A percentile compares a stretch with the other conserved stretches of the same genome.
Evolutionary conservation across 352 stramenopile species (phyloP).

Genomic region (Phytophthora macrochlamydospora): DNA sequence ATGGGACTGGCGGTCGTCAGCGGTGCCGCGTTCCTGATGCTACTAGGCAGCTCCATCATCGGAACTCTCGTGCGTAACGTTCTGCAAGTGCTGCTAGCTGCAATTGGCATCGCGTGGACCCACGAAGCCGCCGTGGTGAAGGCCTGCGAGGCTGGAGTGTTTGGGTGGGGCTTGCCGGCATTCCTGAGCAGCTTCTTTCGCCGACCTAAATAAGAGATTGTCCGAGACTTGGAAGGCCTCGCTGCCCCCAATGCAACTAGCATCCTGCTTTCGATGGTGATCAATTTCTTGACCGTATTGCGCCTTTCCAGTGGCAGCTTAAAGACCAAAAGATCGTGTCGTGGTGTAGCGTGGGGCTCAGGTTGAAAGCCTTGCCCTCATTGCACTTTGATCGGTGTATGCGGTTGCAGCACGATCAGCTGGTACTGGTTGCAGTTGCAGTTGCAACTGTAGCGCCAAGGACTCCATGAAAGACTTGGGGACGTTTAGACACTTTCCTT

Average conservation of each 20-base stretch:
- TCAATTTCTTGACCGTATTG: constrained; percentile 15
- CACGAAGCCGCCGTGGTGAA: constrained; percentile 1
- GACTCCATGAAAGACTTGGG: not conserved
- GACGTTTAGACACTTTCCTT: constrained; percentile 3
- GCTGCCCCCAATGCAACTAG: constrained; percentile 5
- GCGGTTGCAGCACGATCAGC: not conserved
- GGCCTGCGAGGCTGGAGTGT: constrained; percentile 21
- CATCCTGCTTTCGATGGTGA: constrained; percentile 15
- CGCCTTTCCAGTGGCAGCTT: constrained; percentile 6
- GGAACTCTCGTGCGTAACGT: constrained; percentile 12
- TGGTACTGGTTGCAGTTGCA: not conserved
- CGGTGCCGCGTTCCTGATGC: constrained; percentile 40
- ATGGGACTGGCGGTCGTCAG: constrained; percentile 46
- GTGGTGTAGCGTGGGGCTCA: constrained; percentile 15
- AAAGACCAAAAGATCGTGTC: constrained; percentile 22
- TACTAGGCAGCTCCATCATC: constrained; percentile 27
- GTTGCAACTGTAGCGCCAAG: not conserved
- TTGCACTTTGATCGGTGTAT: not conserved
- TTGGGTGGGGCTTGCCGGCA: constrained; percentile 31
- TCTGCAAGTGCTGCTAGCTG: constrained; percentile 2
- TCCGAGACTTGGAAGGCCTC: constrained; percentile 21
- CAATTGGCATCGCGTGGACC: not conserved
- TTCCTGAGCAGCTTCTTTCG: constrained; percentile 48
- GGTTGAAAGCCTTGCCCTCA: not conserved
- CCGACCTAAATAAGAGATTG: constrained; percentile 10